Evolutionary conservation across 192 early-diverging fungal species (phyloP).

Genomic region (Coemansia sp.): DNA sequence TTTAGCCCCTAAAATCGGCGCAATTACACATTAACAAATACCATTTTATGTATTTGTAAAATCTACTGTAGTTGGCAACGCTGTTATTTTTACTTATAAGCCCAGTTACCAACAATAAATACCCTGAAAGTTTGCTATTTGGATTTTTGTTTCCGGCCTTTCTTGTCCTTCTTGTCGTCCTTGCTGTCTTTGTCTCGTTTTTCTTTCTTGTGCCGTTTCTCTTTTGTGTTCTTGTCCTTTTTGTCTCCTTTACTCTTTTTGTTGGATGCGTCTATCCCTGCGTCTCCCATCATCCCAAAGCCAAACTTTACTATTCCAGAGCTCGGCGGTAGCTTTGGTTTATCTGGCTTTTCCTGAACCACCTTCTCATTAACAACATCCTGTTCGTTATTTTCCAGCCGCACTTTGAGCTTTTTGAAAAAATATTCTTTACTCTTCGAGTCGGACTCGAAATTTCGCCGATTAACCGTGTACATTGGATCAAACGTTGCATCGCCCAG

Average conservation of each 20-base stretch:
- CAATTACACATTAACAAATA: too few relatives aligned
- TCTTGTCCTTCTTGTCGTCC: not conserved
- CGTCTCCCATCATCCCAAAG: not conserved
- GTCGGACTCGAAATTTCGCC: constrained; percentile 30
- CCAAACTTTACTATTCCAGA: not conserved
- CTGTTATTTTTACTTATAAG: too few relatives aligned
- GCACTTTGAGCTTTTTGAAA: constrained; percentile 32
- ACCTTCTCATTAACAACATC: not conserved
- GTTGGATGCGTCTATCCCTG: not conserved
- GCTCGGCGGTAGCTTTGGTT: not conserved
- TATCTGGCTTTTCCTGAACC: not conserved
- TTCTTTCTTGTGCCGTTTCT: not conserved
- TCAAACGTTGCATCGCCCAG: constrained; percentile 18
- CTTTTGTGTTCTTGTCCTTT: not conserved
- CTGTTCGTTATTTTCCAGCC: not conserved
- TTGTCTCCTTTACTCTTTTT: not conserved
- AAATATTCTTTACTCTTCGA: constrained; percentile 28
- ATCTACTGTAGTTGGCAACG: too few relatives aligned
- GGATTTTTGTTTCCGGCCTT: not conserved
- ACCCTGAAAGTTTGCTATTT: not conserved
- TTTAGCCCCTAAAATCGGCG: too few relatives aligned
- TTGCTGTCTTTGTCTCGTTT: not conserved
- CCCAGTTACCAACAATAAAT: too few relatives aligned
- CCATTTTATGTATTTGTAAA: too few relatives aligned
- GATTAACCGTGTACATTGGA: constrained; percentile 44